phyloP scores from a whole-genome alignment of 495 filamentous ascomycete species.

The Penicillium cataractarum region DNA sequence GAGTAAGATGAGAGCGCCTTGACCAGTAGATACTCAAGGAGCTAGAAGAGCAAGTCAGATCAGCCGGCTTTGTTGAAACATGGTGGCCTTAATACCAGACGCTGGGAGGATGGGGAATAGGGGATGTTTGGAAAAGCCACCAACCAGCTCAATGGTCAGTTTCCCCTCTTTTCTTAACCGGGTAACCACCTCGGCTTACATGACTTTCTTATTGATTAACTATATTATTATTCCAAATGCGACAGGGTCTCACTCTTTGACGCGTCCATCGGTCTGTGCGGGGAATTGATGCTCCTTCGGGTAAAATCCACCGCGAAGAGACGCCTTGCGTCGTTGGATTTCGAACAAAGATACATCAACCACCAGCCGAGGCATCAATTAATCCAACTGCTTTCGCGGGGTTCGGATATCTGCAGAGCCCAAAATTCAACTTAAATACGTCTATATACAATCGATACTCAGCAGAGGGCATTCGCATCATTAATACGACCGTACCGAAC shows the following conservation, averaged over 20 bases:
- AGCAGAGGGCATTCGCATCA: background rate
- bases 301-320: background rate
- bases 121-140: background rate
- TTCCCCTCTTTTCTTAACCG: background rate
- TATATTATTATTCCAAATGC: background rate
- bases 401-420: background rate
- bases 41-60: background rate
- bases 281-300: background rate
- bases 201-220: background rate
- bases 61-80: background rate
- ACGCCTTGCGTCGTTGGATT: background rate
- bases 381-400: background rate
- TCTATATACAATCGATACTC: background rate
- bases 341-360: background rate
- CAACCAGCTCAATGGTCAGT: background rate
- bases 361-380: background rate
- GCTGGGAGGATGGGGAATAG: background rate
- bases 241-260: background rate
- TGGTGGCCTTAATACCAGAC: background rate
- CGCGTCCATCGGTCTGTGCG: background rate
- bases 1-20: background rate
- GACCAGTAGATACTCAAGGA: background rate
- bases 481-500: background rate
- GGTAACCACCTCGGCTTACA: background rate
- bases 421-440: background rate